phyloP scores from a whole-genome alignment of 2,329 filamentous ascomycete species.

The Byssoonygena ceratinophila region DNA sequence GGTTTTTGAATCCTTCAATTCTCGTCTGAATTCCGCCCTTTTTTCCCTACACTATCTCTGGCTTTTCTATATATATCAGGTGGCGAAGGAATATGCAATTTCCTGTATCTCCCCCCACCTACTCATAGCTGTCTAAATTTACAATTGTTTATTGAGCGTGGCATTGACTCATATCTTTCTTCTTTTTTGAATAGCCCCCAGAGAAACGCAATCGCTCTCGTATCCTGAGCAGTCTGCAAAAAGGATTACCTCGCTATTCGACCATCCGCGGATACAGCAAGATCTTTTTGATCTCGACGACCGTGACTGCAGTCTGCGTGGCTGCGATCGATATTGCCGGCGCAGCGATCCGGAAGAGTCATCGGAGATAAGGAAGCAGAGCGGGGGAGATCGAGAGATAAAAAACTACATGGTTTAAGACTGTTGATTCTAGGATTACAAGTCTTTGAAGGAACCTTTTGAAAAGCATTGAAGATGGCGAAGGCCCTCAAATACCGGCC shows the following conservation, averaged over 20 bases:
- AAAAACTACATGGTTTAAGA: background rate
- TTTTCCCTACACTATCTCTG: background rate
- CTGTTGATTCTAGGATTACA: no score
- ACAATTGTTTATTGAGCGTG: background rate
- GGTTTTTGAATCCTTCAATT: background rate
- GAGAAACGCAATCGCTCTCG: conserved; percentile 3
- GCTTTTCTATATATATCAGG: background rate
- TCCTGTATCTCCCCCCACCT: background rate
- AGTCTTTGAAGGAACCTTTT: background rate
- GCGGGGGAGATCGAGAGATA: background rate
- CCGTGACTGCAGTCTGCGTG: conserved; percentile 5
- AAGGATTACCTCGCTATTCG: background rate
- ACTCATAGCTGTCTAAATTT: background rate
- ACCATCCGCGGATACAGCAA: conserved; percentile 1
- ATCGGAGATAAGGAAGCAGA: background rate
- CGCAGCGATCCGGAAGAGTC: conserved; percentile 6
- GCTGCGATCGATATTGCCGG: conserved; percentile 5
- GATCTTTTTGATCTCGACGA: conserved; percentile 8
- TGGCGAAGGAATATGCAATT: conserved; percentile 3
- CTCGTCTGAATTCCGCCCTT: background rate
- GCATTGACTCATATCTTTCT: background rate
- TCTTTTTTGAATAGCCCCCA: background rate
- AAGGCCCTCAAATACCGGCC: conserved; percentile 32
- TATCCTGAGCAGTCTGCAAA: conserved; percentile 5
- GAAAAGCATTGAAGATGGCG: conserved; percentile 21